Evolutionary conservation across 2,329 filamentous ascomycete species (phyloP).

Genomic region (Ophidiomyces ophidiicola): DNA sequence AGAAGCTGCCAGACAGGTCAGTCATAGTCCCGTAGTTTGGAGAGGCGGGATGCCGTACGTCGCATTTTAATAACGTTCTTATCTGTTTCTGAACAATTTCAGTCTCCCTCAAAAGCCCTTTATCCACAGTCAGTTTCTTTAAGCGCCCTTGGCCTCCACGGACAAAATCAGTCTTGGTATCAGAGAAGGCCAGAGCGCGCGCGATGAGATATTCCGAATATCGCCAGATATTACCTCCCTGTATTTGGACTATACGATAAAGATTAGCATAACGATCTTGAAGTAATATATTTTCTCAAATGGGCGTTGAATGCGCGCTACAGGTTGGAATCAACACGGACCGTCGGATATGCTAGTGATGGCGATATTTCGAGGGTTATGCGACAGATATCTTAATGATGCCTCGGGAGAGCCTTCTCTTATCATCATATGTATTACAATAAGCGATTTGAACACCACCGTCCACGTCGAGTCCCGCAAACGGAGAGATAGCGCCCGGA

Average conservation of each 20-base stretch:
- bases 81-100: conserved; percentile 85
- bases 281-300: background rate
- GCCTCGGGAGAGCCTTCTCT: conserved; percentile 83
- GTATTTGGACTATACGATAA: conserved; percentile 60
- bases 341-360: conserved; percentile 88
- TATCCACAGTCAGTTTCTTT: conserved; percentile 77
- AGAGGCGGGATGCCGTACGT: conserved; percentile 47
- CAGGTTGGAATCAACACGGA: conserved; percentile 36
- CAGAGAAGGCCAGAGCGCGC: conserved; percentile 66
- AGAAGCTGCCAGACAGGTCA: conserved; percentile 50
- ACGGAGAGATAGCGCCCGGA: conserved; percentile 76
- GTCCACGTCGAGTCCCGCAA: conserved; percentile 97
- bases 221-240: conserved; percentile 85
- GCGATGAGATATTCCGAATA: conserved; percentile 81
- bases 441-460: conserved; percentile 95
- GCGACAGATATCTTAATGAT: conserved; percentile 71
- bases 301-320: background rate
- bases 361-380: conserved; percentile 69
- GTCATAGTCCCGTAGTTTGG: background rate
- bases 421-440: conserved; percentile 95
- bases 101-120: conserved; percentile 81
- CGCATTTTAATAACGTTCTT: conserved; percentile 71
- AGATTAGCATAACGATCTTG: background rate
- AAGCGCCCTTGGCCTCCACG: conserved; percentile 68
- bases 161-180: conserved; percentile 84